These are phyloP conservation scores for Cercospora sp. DNA, from an alignment of 2,329 filamentous ascomycete genomes.

Conservation along the genomic window DNA sequence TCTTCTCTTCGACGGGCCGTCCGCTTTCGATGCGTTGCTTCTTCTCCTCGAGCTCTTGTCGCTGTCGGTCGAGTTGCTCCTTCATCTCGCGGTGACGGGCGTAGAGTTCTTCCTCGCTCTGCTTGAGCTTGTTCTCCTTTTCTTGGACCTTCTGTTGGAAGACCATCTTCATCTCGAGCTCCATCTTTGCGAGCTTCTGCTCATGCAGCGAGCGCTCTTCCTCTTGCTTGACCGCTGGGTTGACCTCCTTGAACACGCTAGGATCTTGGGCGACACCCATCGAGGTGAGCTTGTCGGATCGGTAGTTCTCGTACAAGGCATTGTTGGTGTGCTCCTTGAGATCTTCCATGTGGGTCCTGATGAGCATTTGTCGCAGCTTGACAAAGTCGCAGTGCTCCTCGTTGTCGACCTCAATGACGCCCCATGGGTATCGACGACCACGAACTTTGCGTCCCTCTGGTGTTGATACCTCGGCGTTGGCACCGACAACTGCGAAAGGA, in stretches of 20 bases:
- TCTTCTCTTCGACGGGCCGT: conserved; percentile 93
- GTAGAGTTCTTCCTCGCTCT: conserved; percentile 98
- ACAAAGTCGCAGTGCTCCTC: conserved; percentile 99
- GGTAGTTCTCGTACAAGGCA: conserved; percentile 98
- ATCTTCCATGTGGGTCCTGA: conserved; percentile 99
- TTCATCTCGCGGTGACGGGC: conserved; percentile 99
- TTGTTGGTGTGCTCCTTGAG: conserved; percentile 99
- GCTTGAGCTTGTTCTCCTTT: conserved; percentile 99
- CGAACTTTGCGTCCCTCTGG: conserved; percentile 93
- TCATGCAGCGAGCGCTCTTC: conserved; percentile 97
- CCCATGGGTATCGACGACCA: conserved; percentile 96
- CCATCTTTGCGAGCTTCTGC: conserved; percentile 99
- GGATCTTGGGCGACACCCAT: conserved; percentile 99
- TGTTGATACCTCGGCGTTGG: conserved; percentile 89
- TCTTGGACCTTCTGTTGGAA: conserved; percentile 99
- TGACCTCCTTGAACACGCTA: conserved; percentile 99
- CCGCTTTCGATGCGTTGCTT: conserved; percentile 93
- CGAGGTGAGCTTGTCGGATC: conserved; percentile 96
- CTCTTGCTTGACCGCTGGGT: conserved; percentile 99
- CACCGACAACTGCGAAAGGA: conserved; percentile 95
- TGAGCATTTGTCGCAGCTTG: conserved; percentile 99
- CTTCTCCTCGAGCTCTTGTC: conserved; percentile 96
- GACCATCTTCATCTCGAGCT: conserved; percentile 99
- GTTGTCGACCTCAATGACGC: conserved; percentile 98
- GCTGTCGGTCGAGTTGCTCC: conserved; percentile 95